Evolutionary conservation across 352 stramenopile genomes (phyloP).

Genomic region (Achlya hypogyna): DNA sequence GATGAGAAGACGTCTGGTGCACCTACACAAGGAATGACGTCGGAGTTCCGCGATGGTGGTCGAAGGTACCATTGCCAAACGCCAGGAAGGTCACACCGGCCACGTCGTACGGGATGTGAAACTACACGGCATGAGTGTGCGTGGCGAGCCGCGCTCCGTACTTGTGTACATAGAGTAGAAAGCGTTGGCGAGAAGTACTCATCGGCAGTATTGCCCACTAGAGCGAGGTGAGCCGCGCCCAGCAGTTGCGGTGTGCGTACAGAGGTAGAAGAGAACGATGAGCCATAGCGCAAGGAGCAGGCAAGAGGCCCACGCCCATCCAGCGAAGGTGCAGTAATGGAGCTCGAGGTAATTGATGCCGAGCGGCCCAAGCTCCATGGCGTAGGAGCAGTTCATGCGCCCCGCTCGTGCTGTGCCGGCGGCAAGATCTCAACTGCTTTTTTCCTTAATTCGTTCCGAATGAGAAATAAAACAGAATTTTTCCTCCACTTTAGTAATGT

Average conservation of each 20-base stretch:
- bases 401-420: too few relatives aligned
- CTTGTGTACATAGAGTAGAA: constrained; percentile 91
- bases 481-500: not conserved
- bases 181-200: constrained; percentile 96
- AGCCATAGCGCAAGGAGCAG: constrained; percentile 56
- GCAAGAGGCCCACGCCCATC: constrained; percentile 39
- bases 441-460: not conserved
- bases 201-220: constrained; percentile 94
- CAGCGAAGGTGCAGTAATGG: constrained; percentile 58
- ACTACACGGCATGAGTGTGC: constrained; percentile 23
- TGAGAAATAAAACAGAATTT: not conserved
- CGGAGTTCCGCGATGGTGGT: not conserved
- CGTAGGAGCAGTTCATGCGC: constrained; percentile 14
- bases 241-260: constrained; percentile 28
- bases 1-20: constrained; percentile 94
- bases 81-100: constrained; percentile 96
- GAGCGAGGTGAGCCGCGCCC: not conserved
- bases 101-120: constrained; percentile 85
- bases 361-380: constrained; percentile 40
- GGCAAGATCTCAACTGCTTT: not conserved
- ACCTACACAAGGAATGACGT: constrained; percentile 25
- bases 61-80: constrained; percentile 86
- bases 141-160: constrained; percentile 20
- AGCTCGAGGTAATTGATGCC: constrained; percentile 72
- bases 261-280: constrained; percentile 68